Conservation (phyloP, 805 yeast species). For the Pichia phayaonensis region DNA sequence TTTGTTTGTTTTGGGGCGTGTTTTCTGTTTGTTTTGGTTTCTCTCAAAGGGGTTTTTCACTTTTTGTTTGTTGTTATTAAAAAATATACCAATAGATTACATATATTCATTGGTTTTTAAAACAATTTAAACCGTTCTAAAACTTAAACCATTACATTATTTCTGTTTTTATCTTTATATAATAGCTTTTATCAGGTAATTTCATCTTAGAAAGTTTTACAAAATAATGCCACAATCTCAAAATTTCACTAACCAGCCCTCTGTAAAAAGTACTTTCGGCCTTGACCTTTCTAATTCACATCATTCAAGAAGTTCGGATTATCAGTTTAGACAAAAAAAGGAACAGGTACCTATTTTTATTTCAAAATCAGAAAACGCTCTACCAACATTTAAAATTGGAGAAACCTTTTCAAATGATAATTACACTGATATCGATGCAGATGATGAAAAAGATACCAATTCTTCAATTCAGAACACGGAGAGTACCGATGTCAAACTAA, state of each 20-base stretch:
- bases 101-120: no score
- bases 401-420: not conserved
- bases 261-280: constrained; percentile 2
- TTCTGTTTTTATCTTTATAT: not conserved
- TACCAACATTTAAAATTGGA: not conserved
- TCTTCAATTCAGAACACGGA: not conserved
- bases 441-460: constrained; percentile 1
- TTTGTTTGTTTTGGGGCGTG: no score
- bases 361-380: not conserved
- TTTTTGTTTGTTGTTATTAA: no score
- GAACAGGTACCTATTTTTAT: not conserved
- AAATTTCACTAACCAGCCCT: not conserved
- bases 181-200: not conserved
- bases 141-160: no score
- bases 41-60: no score
- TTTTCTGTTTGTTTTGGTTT: no score
- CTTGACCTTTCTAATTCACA: constrained; percentile 5
- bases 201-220: not conserved
- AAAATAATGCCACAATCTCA: not conserved
- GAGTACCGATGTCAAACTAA: not conserved
- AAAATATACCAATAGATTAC: no score
- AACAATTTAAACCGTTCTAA: no score
- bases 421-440: constrained; percentile 1
- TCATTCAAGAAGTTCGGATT: no score
- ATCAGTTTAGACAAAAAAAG: not conserved